Evolutionary conservation across 192 early-diverging fungal genomes (phyloP), one percentile per base, ranked within the genome.

Genomic region (Entomortierella parvispora): DNA sequence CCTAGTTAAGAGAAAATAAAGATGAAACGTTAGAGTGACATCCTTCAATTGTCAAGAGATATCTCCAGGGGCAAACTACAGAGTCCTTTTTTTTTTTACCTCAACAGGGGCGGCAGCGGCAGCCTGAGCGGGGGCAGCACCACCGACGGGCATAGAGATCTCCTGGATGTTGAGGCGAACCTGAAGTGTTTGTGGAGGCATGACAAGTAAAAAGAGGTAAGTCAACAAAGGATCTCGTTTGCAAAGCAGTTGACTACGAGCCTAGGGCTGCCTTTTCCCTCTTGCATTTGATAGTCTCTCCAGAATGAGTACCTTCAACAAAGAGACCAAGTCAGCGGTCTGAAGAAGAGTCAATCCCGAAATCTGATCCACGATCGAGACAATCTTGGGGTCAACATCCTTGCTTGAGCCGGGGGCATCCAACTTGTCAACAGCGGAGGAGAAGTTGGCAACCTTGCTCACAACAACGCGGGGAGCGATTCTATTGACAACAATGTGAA

Each of bases 271-370:
- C n/a, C n/a, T n/a, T n/a, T n/a, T n/a, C n/a, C n/a, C n/a, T n/a
- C n/a, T n/a, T n/a, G n/a, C n/a, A n/a, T n/a, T n/a, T n/a, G n/a
- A n/a, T n/a, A n/a, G n/a, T n/a, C n/a, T n/a, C n/a, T n/a, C n/a
- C n/a, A n/a, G n/a, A n/a, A n/a, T n/a, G n/a, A n/a, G 48, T 85
- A 94, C 93, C 92, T 99, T 99, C 63, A 99, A 86, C 64, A 87
- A 83, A 56, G 89, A 83, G 52, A 99, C 93, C 69, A 99, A 87
- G 55, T 91, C 87, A 26, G 95, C 91, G n/a, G 95, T 96, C 84
- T 99, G 93, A 47, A 97, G 83, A 74, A 99, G 86, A 22, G 92
- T 98, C 75, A 99, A 85, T 65, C 83, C 85, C n/a, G 94, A 89
- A 71, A 99, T 96, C 81, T 92, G 84, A 57, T 96, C 93, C 40